Percentiles rank a stretch among this genome's conserved stretches.
Evolutionary conservation across 164 flowering plant species (phyloP).

Genomic region (Macadamia tetraphylla): DNA sequence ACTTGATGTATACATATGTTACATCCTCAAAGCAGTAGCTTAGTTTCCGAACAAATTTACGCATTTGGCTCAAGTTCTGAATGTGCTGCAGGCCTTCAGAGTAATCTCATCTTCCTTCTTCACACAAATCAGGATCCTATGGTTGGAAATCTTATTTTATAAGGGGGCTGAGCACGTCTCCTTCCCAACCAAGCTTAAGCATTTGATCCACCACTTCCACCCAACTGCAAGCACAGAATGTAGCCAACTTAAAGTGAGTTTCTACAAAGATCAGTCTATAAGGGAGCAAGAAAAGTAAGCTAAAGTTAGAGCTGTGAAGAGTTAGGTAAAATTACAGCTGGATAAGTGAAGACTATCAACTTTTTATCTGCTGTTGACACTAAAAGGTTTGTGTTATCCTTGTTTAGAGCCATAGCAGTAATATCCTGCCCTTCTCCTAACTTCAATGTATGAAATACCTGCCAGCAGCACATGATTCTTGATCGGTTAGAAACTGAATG

Average conservation of each 20-base stretch:
- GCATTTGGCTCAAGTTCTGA: conserved; percentile 2
- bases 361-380: conserved; percentile 87
- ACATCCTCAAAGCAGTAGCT: conserved; percentile 17
- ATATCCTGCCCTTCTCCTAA: conserved; percentile 80
- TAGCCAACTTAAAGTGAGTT: neutral
- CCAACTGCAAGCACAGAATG: conserved; percentile 50
- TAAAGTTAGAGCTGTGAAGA: too few species aligned
- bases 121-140: conserved; percentile 4
- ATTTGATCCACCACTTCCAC: conserved; percentile 95
- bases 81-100: conserved; percentile 2
- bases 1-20: conserved; percentile 23
- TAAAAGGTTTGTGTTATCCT: conserved; percentile 83
- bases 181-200: conserved; percentile 99
- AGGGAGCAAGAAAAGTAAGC: neutral
- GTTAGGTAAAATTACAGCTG: conserved; percentile 52
- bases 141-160: conserved; percentile 41
- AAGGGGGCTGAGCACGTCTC: conserved; percentile 83
- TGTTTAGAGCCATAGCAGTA: conserved; percentile 71
- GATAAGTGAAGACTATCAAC: conserved; percentile 88
- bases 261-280: neutral
- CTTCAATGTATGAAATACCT: conserved; percentile 74
- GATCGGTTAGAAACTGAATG: neutral
- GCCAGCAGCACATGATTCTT: conserved; percentile 6
- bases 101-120: neutral
- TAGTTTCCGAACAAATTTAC: conserved; percentile 5